A percentile compares a stretch with the other conserved stretches of the same genome.
phyloP scores from a whole-genome alignment of 148 eudicot species.

The Mesembryanthemum crystallinum region DNA sequence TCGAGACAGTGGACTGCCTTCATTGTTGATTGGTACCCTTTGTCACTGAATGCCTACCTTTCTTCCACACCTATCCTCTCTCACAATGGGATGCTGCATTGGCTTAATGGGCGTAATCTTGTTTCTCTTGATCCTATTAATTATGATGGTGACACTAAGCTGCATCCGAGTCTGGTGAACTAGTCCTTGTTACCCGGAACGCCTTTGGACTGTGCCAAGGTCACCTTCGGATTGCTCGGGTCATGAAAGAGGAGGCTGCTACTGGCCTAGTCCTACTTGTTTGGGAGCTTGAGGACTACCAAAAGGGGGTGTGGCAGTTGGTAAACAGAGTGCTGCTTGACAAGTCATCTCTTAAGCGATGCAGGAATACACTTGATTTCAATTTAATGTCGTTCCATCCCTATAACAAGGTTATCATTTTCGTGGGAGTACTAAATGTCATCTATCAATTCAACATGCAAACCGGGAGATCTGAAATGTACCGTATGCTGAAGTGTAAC shows the following conservation, averaged over 20 bases:
- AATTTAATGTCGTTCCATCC: neutral
- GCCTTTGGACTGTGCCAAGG: slow-evolving; percentile 8
- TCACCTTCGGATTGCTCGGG: neutral
- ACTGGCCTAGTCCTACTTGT: neutral
- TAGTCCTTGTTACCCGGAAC: neutral
- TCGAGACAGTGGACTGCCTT: slow-evolving; percentile 12
- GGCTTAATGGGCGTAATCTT: slow-evolving; percentile 5
- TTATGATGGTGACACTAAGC: slow-evolving; percentile 5
- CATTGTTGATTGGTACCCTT: slow-evolving; percentile 12
- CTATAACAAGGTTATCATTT: neutral
- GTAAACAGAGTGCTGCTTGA: slow-evolving; percentile 6
- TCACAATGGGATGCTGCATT: slow-evolving; percentile 11
- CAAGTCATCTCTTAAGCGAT: neutral
- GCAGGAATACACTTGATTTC: neutral
- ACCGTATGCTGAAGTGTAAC: neutral
- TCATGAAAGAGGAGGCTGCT: neutral
- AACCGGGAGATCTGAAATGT: neutral
- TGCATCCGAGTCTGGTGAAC: slow-evolving; percentile 1
- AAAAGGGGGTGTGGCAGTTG: slow-evolving; percentile 1
- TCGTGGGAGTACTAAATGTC: neutral
- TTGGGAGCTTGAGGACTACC: slow-evolving; percentile 14
- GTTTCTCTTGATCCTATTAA: slow-evolving; percentile 8
- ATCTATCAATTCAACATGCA: neutral
- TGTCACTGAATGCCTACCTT: neutral
- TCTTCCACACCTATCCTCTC: neutral